Conservation (phyloP, 2,329 filamentous ascomycete species). For the Aspergillus luchuensis region DNA sequence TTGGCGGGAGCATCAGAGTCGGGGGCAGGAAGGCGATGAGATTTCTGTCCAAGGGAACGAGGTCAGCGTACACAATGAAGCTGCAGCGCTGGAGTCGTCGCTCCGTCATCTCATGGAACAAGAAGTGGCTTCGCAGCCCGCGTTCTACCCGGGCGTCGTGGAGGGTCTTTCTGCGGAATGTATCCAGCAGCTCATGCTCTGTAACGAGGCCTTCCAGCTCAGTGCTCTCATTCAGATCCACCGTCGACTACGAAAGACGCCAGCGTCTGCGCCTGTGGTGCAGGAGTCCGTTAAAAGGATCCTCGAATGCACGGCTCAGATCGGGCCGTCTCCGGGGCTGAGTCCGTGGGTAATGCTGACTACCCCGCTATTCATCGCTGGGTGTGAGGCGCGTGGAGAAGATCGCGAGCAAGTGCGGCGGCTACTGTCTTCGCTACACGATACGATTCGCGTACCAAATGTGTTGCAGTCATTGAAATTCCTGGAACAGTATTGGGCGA, state of each 20-base stretch:
- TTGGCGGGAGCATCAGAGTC: constrained; percentile 31
- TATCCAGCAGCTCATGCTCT: constrained; percentile 41
- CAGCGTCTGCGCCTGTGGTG: constrained; percentile 33
- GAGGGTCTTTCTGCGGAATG: constrained; percentile 35
- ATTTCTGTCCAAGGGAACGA: constrained; percentile 24
- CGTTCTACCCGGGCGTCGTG: constrained; percentile 40
- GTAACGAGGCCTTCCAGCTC: constrained; percentile 48
- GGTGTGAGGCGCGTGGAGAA: constrained; percentile 43
- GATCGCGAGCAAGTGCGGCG: constrained; percentile 38
- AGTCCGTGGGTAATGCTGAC: constrained; percentile 48
- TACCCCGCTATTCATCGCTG: constrained; percentile 48
- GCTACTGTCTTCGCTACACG: constrained; percentile 38
- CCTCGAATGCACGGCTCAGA: constrained; percentile 41
- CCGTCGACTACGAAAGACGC: constrained; percentile 38
- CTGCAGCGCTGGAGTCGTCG: constrained; percentile 36
- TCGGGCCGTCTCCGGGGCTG: constrained; percentile 41
- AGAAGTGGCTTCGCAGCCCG: constrained; percentile 30
- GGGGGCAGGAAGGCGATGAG: constrained; percentile 8
- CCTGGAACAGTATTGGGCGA: constrained; percentile 42
- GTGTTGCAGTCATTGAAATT: constrained; percentile 46
- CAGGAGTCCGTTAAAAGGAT: constrained; percentile 42
- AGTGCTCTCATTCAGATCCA: constrained; percentile 48
- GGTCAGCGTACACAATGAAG: constrained; percentile 30
- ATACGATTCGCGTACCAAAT: constrained; percentile 46
- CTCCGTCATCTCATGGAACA: constrained; percentile 39